Conservation (phyloP, 2,329 filamentous ascomycete genomes). For the Diplodia corticola region DNA sequence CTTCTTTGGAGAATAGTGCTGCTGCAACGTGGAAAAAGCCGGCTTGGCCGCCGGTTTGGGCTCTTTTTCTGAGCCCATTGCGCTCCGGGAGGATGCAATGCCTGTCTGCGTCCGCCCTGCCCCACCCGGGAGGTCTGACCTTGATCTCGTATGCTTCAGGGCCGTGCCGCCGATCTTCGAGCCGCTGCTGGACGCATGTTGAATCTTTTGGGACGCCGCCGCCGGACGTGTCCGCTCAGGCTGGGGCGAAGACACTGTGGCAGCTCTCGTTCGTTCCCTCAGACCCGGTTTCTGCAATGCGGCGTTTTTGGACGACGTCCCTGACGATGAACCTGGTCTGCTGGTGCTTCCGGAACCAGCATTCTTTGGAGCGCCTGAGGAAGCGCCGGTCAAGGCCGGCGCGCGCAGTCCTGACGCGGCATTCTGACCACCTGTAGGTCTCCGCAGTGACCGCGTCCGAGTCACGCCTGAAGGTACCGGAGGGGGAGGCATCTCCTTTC, state of each 20-base stretch:
- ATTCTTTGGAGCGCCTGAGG: background rate
- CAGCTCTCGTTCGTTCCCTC: constrained; percentile 15
- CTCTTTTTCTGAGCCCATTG: background rate
- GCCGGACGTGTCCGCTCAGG: constrained; percentile 9
- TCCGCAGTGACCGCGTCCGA: constrained; percentile 17
- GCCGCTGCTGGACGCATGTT: background rate
- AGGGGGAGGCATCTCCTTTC: background rate
- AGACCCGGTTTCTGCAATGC: background rate
- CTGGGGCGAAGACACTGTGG: background rate
- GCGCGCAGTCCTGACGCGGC: constrained; percentile 3
- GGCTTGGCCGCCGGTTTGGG: constrained; percentile 25
- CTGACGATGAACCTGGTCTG: constrained; percentile 4
- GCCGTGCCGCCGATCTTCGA: background rate
- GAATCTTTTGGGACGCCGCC: background rate
- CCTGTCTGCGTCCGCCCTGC: constrained; percentile 5
- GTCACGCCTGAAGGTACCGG: constrained; percentile 2
- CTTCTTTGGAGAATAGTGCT: constrained; percentile 43
- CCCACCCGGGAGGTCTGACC: constrained; percentile 7
- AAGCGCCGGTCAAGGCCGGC: background rate
- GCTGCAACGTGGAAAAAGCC: constrained; percentile 41
- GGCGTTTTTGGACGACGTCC: background rate
- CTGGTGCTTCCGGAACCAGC: background rate
- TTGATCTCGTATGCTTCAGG: constrained; percentile 14
- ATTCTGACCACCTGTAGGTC: background rate
- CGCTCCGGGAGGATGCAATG: background rate